Conservation (phyloP, 306 rosid genomes). For the Spatholobus suberectus region DNA sequence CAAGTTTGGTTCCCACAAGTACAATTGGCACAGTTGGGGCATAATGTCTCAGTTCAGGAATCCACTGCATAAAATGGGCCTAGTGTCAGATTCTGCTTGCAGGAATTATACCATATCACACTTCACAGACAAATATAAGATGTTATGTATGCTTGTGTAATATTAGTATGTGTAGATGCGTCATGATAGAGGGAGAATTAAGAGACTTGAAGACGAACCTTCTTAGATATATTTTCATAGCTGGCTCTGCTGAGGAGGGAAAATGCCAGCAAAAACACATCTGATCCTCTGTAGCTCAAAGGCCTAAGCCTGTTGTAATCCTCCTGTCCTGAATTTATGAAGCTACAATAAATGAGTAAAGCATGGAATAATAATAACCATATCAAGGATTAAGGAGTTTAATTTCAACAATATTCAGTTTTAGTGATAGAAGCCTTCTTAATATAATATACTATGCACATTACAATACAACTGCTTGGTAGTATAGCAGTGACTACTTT, state of each 20-base stretch:
- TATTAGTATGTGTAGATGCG: not conserved
- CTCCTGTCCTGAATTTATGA: conserved; percentile 74
- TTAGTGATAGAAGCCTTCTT: conserved; percentile 6
- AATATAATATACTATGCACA: not conserved
- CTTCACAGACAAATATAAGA: not conserved
- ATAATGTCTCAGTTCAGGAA: conserved; percentile 82
- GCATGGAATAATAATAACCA: not conserved
- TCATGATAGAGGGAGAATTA: not conserved
- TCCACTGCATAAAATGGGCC: conserved; percentile 62
- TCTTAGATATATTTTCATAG: conserved; percentile 88
- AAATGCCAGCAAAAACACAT: conserved; percentile 91
- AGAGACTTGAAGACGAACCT: conserved; percentile 52
- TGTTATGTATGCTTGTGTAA: not conserved
- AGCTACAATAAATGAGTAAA: conserved; percentile 15
- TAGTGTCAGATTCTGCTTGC: conserved; percentile 34
- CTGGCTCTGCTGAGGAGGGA: conserved; percentile 96
- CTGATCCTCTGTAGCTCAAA: conserved; percentile 93
- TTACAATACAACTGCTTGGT: not conserved
- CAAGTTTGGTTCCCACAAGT: conserved; percentile 69
- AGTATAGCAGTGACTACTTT: not conserved
- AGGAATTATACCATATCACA: conserved; percentile 8
- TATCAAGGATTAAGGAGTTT: not conserved
- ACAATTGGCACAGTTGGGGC: conserved; percentile 77
- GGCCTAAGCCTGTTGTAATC: conserved; percentile 97
- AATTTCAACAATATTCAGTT: not conserved